A percentile compares a stretch with the other conserved stretches of the same genome.
Evolutionary conservation across 2,329 filamentous ascomycete genomes (phyloP).

Genomic region (Cyphellophora attinorum): DNA sequence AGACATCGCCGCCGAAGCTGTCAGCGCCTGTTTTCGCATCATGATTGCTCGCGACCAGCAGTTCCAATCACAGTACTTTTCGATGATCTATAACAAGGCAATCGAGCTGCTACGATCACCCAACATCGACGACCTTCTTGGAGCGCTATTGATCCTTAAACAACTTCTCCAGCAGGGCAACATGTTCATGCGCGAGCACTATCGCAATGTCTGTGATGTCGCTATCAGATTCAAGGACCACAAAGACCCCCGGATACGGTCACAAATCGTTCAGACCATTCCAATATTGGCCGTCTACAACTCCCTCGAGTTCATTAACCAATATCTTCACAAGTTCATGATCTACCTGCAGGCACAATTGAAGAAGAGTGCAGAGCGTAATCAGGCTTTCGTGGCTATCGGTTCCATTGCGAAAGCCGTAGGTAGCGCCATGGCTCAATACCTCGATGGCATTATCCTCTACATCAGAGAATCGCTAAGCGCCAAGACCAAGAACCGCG

Average conservation of each 20-base stretch:
- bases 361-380: slow-evolving; percentile 88
- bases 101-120: slow-evolving; percentile 64
- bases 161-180: slow-evolving; percentile 88
- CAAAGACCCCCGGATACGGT: slow-evolving; percentile 74
- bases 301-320: slow-evolving; percentile 76
- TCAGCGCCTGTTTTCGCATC: slow-evolving; percentile 92
- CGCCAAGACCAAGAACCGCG: slow-evolving; percentile 38
- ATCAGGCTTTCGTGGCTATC: slow-evolving; percentile 90
- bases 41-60: slow-evolving; percentile 85
- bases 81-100: slow-evolving; percentile 80
- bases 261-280: slow-evolving; percentile 83
- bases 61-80: slow-evolving; percentile 80
- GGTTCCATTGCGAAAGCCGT: slow-evolving; percentile 95
- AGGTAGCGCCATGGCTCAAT: slow-evolving; percentile 87
- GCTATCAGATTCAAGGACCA: slow-evolving; percentile 90
- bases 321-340: slow-evolving; percentile 93
- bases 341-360: slow-evolving; percentile 86
- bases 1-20: slow-evolving; percentile 82
- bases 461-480: slow-evolving; percentile 71
- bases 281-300: slow-evolving; percentile 89
- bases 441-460: slow-evolving; percentile 85
- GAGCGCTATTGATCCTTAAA: slow-evolving; percentile 85
- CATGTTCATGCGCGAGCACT: slow-evolving; percentile 98
- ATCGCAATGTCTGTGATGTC: slow-evolving; percentile 84
- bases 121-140: slow-evolving; percentile 82